A percentile compares a stretch with the other conserved stretches of the same genome.
phyloP scores from a whole-genome alignment of 2,329 filamentous ascomycete genomes.

The Fonsecaea nubica region DNA sequence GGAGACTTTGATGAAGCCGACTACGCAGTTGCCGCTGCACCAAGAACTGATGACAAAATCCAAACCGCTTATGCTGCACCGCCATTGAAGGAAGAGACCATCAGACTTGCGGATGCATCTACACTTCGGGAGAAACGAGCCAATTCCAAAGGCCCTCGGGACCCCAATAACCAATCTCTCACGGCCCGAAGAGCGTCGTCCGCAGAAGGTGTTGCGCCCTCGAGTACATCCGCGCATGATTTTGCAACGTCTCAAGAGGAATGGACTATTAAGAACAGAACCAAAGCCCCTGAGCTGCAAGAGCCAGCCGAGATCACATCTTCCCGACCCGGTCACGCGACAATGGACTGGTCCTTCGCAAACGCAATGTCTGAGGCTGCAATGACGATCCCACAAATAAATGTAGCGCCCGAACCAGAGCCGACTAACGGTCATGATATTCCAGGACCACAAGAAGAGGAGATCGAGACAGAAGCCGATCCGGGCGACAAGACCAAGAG shows the following conservation, averaged over 20 bases:
- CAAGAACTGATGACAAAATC: slow-evolving; percentile 54
- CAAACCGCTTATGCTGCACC: slow-evolving; percentile 57
- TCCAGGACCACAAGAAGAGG: slow-evolving; percentile 7
- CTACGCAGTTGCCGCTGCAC: slow-evolving; percentile 51
- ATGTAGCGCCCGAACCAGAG: slow-evolving; percentile 22
- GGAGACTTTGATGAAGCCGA: slow-evolving; percentile 57
- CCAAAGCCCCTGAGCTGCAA: slow-evolving; percentile 36
- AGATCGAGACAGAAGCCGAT: slow-evolving; percentile 1
- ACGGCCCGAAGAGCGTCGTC: slow-evolving; percentile 41
- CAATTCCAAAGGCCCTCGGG: slow-evolving; percentile 53
- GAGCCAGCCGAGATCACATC: slow-evolving; percentile 38
- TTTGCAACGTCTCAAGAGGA: slow-evolving; percentile 46
- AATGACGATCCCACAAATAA: slow-evolving; percentile 26
- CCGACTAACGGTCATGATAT: slow-evolving; percentile 8
- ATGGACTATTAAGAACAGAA: slow-evolving; percentile 37
- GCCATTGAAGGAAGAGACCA: slow-evolving; percentile 50
- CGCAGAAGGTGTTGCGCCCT: slow-evolving; percentile 44
- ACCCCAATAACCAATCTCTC: slow-evolving; percentile 45
- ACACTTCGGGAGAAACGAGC: slow-evolving; percentile 64
- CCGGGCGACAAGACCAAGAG: slow-evolving; percentile 36
- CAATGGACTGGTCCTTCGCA: slow-evolving; percentile 51
- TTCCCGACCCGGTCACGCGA: slow-evolving; percentile 34
- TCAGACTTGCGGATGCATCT: slow-evolving; percentile 59
- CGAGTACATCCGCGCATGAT: slow-evolving; percentile 56
- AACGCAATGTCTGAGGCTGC: slow-evolving; percentile 49